Evolutionary conservation across 228 moss, liverwort and hornwort genomes (phyloP), one percentile per base, ranked within the genome.

Genomic region (Sphagnum fallax): DNA sequence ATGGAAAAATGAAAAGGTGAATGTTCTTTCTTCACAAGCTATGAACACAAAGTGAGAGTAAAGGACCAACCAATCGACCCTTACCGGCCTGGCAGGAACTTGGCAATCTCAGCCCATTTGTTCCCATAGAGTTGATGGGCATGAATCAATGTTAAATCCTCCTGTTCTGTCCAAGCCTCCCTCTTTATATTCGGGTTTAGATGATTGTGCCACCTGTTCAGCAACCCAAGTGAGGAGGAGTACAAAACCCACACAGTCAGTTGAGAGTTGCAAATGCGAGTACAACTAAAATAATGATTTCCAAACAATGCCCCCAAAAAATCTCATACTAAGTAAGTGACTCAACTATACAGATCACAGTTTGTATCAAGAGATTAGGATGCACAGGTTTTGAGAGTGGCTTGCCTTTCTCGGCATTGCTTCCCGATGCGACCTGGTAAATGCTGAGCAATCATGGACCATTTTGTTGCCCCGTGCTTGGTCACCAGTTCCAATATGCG

Each of bases 91-190:
- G 97, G 93, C 13, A 98, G 78, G 51, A 81, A 80, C 62, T 98
- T 93, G 13, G 91, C 83, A 13, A 98, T 93, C 55, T 93, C 89
- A 5, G 97, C 93, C 97, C 97, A 98, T 72, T 91, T 98, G 67
- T 93, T 98, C 7, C 97, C 93, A 65, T 76, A 92, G 1, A 68
- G 10, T 63, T 74, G 76, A 63, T 98, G 97, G 13, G 90, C 87
- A 4, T 60, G 79, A 58, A 88, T 90, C 65, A 98, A 64, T 10
- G 88, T 71, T 73, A 88, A 71, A 59, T 98, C 93, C 70, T 98
- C 97, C 10, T 83, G 63, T 50, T 93, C 83, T 12, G 85, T 89
- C 97, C 97, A 98, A 6, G 91, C 79, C 55, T 87, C 93, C 64
- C 91, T 81, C 73, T 84, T 91, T 64, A 93, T 90, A 64, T 75